Base-by-base conservation (phyloP, 1,284 basidiomycete genomes). In the Puccinia horiana region DNA sequence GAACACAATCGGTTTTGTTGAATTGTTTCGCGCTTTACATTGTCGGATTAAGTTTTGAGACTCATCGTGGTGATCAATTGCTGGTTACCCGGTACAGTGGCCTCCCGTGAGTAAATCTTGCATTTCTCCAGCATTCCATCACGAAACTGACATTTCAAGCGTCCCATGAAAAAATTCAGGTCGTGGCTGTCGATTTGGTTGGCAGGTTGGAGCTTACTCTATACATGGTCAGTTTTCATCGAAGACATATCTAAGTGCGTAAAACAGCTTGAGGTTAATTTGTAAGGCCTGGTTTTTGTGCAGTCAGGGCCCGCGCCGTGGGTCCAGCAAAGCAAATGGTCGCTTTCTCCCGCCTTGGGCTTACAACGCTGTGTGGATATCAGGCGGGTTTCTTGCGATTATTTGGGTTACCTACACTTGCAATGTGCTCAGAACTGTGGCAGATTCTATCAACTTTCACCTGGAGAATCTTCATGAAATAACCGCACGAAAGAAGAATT, bases 311-410 rank as follows among this genome's bases (percentile, higher is more conserved):
- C 40, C 20, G 63, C 63, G 63, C 23, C 63, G 6, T 26, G 63
- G 63, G 20, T 37, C 35, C n/a, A 2, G 32, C 23, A 35, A 65
- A 37, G 29, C 29, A 12, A 16, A 32, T 37, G 63, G 32, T 65
- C 54, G 54, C 54, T 65, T 65, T 37, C 63, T 26, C 40, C 32
- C 32, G 40, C 63, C 63, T 65, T 65, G 63, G 63, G 32, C 63
- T 37, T 65, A 65, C 63, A 65, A 65, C 40, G 20, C 16, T n/a
- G 9, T 26, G 63, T 65, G 63, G 63, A 65, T 65, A 37, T 42
- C 40, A 8, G 63, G 63, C 29, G 32, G 63, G 11, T 14, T 65
- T 20, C n/a, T 65, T 18, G 35, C 63, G n/a, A 35, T 37, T 2
- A 32, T 65, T 35, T 29, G 20, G 63, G 63, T 37, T 65, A 32